These are phyloP conservation scores for Diaporthe citrichinensis DNA, from an alignment of 2,329 filamentous ascomycete genomes.

Conservation along the genomic window DNA sequence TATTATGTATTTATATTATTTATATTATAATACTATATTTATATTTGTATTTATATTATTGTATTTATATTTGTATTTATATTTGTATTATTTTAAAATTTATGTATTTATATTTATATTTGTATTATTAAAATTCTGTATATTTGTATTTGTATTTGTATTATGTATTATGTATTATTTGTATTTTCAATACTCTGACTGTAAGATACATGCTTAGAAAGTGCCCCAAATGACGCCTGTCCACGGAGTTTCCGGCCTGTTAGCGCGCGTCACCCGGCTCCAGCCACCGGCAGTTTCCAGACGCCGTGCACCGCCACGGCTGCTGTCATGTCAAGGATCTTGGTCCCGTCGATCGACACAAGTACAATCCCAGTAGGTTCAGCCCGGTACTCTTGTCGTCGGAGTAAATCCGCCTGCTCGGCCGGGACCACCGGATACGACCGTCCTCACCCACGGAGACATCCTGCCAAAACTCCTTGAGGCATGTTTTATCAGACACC, in stretches of 20 bases:
- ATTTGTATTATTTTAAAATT: no score
- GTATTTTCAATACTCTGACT: no score
- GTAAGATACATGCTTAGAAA: no score
- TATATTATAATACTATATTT: no score
- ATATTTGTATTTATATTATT: no score
- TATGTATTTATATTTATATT: no score
- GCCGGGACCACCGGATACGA: not conserved
- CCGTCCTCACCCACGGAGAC: not conserved
- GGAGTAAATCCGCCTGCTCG: not conserved
- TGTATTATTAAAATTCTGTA: no score
- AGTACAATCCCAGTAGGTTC: not conserved
- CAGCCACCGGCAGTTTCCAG: not conserved
- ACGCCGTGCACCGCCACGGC: not conserved
- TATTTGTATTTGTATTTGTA: no score
- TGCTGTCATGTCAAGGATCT: not conserved
- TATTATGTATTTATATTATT: no score
- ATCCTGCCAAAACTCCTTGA: not conserved
- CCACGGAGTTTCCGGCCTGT: not conserved
- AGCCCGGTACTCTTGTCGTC: not conserved
- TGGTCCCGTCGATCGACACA: not conserved
- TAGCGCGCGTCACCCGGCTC: not conserved
- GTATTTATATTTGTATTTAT: no score
- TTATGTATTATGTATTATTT: no score
- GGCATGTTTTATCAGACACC: not conserved
- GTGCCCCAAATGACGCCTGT: constrained; percentile 14